Conservation (phyloP, 2,329 filamentous ascomycete species). For the Colletotrichum sp. region DNA sequence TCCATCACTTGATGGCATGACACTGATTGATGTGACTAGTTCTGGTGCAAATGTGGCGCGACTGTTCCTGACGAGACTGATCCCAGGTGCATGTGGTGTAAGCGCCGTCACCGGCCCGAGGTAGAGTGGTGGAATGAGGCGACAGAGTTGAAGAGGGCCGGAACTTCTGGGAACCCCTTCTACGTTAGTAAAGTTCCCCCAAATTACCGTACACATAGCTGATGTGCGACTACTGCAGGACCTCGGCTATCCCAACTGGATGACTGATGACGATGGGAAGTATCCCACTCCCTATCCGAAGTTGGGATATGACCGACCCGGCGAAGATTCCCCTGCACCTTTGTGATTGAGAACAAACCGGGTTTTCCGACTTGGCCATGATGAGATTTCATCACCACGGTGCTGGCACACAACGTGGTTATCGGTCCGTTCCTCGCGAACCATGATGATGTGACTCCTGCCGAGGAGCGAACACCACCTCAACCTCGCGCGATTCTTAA, state of each 20-base stretch:
- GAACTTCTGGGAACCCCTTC: background rate
- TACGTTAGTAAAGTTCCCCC: background rate
- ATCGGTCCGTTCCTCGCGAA: background rate
- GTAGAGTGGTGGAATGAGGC: constrained; percentile 3
- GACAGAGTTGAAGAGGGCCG: background rate
- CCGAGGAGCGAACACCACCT: background rate
- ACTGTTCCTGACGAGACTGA: background rate
- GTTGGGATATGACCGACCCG: constrained; percentile 1
- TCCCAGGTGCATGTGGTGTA: constrained; percentile 18
- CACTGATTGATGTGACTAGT: background rate
- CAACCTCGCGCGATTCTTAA: background rate
- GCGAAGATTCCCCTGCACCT: background rate
- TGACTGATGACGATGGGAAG: background rate
- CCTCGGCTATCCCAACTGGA: background rate
- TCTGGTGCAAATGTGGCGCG: constrained; percentile 16
- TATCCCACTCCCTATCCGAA: constrained; percentile 1
- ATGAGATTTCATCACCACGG: background rate
- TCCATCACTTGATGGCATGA: background rate
- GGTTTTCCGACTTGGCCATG: background rate
- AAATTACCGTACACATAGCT: background rate
- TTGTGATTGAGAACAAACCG: background rate
- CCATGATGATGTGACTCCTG: background rate
- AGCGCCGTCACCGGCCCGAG: constrained; percentile 10
- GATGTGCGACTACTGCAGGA: background rate
- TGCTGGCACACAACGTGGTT: background rate